These are phyloP conservation scores for Rutidosis leptorrhynchoides DNA, from an alignment of 129 eudicot genomes.

Conservation along the genomic window DNA sequence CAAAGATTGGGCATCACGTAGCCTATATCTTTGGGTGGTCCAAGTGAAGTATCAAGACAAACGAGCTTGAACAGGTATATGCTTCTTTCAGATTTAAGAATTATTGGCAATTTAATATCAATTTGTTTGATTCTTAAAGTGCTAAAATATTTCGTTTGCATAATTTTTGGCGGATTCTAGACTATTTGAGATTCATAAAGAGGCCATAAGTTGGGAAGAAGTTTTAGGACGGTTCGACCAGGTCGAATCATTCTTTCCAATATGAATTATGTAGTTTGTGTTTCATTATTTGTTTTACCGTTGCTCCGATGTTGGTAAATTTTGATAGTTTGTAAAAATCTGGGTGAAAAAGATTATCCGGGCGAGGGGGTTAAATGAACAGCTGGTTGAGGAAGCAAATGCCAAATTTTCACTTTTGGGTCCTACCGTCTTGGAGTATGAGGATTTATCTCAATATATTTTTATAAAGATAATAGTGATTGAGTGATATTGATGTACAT, in stretches of 20 bases:
- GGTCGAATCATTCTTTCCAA: slow-evolving; percentile 39
- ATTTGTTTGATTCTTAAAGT: neutral
- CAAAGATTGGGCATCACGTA: slow-evolving; percentile 62
- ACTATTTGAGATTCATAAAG: slow-evolving; percentile 82
- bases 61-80: slow-evolving; percentile 74
- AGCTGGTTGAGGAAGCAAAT: slow-evolving; percentile 87
- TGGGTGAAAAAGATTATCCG: slow-evolving; percentile 92
- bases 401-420: slow-evolving; percentile 98
- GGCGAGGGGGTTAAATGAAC: slow-evolving; percentile 73
- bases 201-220: slow-evolving; percentile 85
- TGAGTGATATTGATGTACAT: too few species aligned
- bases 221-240: slow-evolving; percentile 93
- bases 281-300: slow-evolving; percentile 13
- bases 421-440: slow-evolving; percentile 97
- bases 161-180: slow-evolving; percentile 82
- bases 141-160: slow-evolving; percentile 9
- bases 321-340: slow-evolving; percentile 65
- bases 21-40: slow-evolving; percentile 92
- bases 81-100: neutral
- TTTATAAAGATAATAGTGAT: too few species aligned
- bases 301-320: slow-evolving; percentile 24
- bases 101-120: neutral
- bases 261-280: neutral
- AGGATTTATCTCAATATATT: slow-evolving; percentile 5
- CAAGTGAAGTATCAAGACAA: slow-evolving; percentile 67